phyloP scores from a whole-genome alignment of 306 rosid genomes.

The Trifolium dubium region DNA sequence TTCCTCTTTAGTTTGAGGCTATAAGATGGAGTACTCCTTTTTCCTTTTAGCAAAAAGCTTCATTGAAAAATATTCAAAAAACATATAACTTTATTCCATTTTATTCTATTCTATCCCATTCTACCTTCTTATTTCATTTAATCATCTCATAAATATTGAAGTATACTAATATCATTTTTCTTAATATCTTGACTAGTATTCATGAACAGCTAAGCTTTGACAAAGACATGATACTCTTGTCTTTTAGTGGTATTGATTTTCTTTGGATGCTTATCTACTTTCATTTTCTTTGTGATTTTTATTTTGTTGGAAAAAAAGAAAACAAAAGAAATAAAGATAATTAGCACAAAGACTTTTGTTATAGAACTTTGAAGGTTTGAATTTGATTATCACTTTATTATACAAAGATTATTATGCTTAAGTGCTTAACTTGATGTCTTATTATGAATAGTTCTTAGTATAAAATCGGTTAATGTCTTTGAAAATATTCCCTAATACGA shows the following conservation, averaged over 20 bases:
- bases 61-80: constrained; percentile 1
- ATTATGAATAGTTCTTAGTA: constrained; percentile 44
- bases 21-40: not conserved
- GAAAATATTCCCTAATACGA: constrained; percentile 61
- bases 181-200: constrained; percentile 40
- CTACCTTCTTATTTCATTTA: constrained; percentile 38
- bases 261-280: constrained; percentile 42
- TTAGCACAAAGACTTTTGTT: constrained; percentile 15
- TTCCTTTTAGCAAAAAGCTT: not conserved
- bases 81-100: not conserved
- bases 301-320: not conserved
- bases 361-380: constrained; percentile 33
- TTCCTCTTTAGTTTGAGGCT: not conserved
- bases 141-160: constrained; percentile 36
- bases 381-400: constrained; percentile 46
- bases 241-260: constrained; percentile 61
- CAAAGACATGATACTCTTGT: constrained; percentile 72
- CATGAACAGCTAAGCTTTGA: constrained; percentile 72
- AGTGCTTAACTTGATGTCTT: constrained; percentile 53
- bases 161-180: not conserved
- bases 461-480: constrained; percentile 61
- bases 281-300: constrained; percentile 20
- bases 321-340: too few relatives aligned
- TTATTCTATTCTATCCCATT: constrained; percentile 11
- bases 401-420: constrained; percentile 23